A percentile compares a stretch with the other conserved stretches of the same genome.
Evolutionary conservation across 176 grass and related monocot species (phyloP).

Genomic region (Musa beccarii): DNA sequence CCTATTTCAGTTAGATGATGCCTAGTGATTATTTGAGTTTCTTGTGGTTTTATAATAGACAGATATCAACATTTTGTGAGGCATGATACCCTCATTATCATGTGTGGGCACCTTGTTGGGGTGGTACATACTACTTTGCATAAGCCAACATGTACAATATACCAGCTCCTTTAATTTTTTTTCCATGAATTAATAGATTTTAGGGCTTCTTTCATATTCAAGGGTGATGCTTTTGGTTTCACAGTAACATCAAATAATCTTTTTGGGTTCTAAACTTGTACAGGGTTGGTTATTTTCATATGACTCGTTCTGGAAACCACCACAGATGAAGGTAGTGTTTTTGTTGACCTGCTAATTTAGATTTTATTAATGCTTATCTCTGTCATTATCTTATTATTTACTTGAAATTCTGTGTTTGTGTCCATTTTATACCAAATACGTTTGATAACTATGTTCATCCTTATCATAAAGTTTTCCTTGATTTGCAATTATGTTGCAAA

Average conservation of each 20-base stretch:
- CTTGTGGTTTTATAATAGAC: no score
- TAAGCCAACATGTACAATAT: not conserved
- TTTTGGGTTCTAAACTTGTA: conserved; percentile 10
- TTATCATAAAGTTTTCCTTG: not conserved
- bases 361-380: not conserved
- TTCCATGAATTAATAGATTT: not conserved
- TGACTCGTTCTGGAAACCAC: conserved; percentile 85
- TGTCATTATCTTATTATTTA: not conserved
- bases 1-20: no score
- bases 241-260: not conserved
- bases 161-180: not conserved
- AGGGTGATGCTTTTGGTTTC: not conserved
- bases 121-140: not conserved
- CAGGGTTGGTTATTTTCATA: conserved; percentile 92
- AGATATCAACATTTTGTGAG: no score
- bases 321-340: conserved; percentile 72
- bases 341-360: conserved; percentile 14
- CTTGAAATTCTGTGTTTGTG: not conserved
- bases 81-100: no score
- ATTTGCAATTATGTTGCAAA: not conserved
- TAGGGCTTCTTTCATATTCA: not conserved
- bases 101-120: not conserved
- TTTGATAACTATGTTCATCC: not conserved
- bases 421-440: not conserved
- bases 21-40: no score